Conservation (phyloP, 305 asterid species). For the Solanum chacoense region DNA sequence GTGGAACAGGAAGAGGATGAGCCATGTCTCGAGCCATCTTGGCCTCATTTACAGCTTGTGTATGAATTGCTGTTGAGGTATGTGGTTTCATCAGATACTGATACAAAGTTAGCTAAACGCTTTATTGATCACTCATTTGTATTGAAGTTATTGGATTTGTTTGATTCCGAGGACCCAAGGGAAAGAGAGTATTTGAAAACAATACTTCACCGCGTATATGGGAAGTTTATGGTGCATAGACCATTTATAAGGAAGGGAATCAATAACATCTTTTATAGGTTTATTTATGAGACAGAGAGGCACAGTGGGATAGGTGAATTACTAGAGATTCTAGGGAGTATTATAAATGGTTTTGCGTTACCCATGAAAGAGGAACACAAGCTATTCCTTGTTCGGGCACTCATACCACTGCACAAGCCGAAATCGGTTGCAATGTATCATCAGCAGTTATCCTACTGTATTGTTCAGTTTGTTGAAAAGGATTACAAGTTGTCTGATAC, state of each 20-base stretch:
- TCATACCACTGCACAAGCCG: conserved; percentile 25
- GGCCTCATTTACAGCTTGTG: conserved; percentile 25
- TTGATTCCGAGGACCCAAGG: conserved; percentile 21
- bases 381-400: conserved; percentile 16
- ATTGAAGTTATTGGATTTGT: conserved; percentile 18
- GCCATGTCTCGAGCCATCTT: conserved; percentile 16
- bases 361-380: conserved; percentile 28
- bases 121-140: conserved; percentile 16
- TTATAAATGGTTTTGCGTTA: conserved; percentile 21
- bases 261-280: conserved; percentile 16
- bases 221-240: conserved; percentile 23
- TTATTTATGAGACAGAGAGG: conserved; percentile 20
- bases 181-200: conserved; percentile 23
- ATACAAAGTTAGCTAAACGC: conserved; percentile 16
- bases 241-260: conserved; percentile 24
- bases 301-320: conserved; percentile 22
- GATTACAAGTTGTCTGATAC: conserved; percentile 19
- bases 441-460: conserved; percentile 21
- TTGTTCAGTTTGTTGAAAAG: conserved; percentile 19
- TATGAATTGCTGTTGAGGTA: conserved; percentile 18
- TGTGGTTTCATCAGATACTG: conserved; percentile 16
- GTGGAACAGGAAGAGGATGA: conserved; percentile 20
- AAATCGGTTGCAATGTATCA: conserved; percentile 17
- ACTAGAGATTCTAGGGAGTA: conserved; percentile 23
- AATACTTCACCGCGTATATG: conserved; percentile 16